These are phyloP conservation scores for Trichomonas gallinae DNA, from an alignment of 208 protist species.

Conservation along the genomic window DNA sequence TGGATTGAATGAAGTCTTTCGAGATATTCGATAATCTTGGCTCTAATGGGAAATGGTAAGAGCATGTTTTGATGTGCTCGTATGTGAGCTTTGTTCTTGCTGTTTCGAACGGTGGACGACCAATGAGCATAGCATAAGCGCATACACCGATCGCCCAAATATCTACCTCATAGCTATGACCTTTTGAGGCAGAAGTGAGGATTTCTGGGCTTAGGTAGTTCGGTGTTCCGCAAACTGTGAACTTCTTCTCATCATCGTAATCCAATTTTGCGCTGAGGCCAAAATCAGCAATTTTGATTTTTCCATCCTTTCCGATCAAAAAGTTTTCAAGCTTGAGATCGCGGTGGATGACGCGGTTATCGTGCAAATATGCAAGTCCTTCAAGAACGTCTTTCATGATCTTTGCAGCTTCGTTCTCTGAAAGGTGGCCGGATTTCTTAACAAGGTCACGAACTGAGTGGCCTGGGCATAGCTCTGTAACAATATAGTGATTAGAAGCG, in stretches of 20 bases:
- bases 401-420: constrained; percentile 11
- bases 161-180: constrained; percentile 88
- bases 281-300: constrained; percentile 81
- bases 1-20: constrained; percentile 62
- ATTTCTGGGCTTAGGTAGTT: constrained; percentile 31
- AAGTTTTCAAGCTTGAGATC: constrained; percentile 87
- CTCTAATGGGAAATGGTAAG: constrained; percentile 68
- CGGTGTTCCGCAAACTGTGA: constrained; percentile 31
- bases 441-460: constrained; percentile 84
- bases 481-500: constrained; percentile 81
- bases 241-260: constrained; percentile 70
- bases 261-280: constrained; percentile 67
- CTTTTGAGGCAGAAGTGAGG: constrained; percentile 30
- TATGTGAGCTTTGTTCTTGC: constrained; percentile 83
- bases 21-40: constrained; percentile 52
- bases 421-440: constrained; percentile 53
- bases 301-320: constrained; percentile 61
- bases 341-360: constrained; percentile 70
- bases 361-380: background rate
- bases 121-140: constrained; percentile 59
- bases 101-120: constrained; percentile 91
- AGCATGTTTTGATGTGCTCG: constrained; percentile 66
- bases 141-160: constrained; percentile 93
- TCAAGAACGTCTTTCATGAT: background rate
- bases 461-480: constrained; percentile 78